Evolutionary conservation across 164 flowering plant genomes (phyloP).

Genomic region (Vitis labrusca): DNA sequence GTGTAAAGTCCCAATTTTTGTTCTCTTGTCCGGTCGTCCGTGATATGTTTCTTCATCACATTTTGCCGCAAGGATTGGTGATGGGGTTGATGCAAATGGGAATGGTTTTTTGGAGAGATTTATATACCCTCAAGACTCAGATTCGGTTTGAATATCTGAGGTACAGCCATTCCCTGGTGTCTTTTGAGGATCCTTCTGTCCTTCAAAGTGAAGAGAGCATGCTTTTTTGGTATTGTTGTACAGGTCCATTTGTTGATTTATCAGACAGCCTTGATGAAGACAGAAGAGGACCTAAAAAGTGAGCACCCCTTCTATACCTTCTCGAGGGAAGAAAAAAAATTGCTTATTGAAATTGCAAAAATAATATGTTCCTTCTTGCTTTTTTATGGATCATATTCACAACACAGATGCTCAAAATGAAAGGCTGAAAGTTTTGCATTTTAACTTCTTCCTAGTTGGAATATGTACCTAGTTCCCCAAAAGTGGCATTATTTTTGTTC

Average conservation of each 20-base stretch:
- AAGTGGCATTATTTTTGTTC: too few species aligned
- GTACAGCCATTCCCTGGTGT: slow-evolving; percentile 1
- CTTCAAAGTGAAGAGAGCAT: neutral
- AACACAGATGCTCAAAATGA: too few species aligned
- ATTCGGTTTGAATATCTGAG: slow-evolving; percentile 6
- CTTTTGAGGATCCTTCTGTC: neutral
- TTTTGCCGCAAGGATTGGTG: neutral
- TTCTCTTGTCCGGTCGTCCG: neutral
- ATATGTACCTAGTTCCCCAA: too few species aligned
- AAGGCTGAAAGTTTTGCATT: too few species aligned
- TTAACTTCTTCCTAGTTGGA: too few species aligned
- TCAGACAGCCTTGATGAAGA: slow-evolving; percentile 14
- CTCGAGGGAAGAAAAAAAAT: neutral
- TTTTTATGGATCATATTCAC: neutral
- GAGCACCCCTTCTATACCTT: neutral
- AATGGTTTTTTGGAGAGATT: neutral
- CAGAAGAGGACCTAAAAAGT: slow-evolving; percentile 1
- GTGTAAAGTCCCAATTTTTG: slow-evolving; percentile 24
- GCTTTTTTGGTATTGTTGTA: slow-evolving; percentile 23
- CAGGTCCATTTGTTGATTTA: slow-evolving; percentile 47
- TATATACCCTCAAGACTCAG: neutral
- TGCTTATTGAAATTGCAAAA: neutral
- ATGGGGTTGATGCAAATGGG: neutral
- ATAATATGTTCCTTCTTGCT: neutral
- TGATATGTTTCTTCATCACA: neutral